phyloP scores from a whole-genome alignment of 305 asterid genomes.

The Andrographis paniculata region DNA sequence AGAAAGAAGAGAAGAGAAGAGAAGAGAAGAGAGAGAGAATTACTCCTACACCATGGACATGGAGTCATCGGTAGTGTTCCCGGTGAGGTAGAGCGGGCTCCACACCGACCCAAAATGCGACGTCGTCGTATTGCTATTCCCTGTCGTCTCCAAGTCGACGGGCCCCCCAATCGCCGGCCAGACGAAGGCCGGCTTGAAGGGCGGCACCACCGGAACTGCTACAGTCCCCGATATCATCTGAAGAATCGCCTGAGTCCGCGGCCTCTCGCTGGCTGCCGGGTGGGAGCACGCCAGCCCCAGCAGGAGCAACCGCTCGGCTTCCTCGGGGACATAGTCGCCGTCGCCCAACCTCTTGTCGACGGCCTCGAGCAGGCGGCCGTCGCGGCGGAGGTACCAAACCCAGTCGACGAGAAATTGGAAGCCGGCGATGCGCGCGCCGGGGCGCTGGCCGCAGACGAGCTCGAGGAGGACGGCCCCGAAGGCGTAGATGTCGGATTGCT shows the following conservation, averaged over 20 bases:
- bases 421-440: constrained; percentile 50
- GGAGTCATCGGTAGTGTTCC: too few relatives aligned
- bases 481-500: constrained; percentile 74
- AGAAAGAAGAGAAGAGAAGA: too few relatives aligned
- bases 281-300: constrained; percentile 83
- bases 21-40: too few relatives aligned
- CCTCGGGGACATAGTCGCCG: constrained; percentile 42
- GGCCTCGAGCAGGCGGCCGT: constrained; percentile 55
- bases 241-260: constrained; percentile 43
- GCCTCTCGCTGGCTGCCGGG: constrained; percentile 67
- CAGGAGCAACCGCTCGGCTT: constrained; percentile 55
- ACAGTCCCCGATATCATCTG: constrained; percentile 68
- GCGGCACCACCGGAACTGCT: constrained; percentile 55
- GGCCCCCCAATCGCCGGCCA: constrained; percentile 67
- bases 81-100: constrained; percentile 36
- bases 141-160: constrained; percentile 26
- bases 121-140: constrained; percentile 6
- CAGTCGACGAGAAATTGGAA: constrained; percentile 64
- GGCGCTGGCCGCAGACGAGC: constrained; percentile 62
- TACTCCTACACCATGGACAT: too few relatives aligned
- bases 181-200: constrained; percentile 76
- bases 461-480: constrained; percentile 83
- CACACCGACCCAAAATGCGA: constrained; percentile 44
- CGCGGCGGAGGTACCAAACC: constrained; percentile 88
- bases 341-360: constrained; percentile 53